These are phyloP conservation scores for Auriculariales sp. DNA, from an alignment of 768 basidiomycete genomes.

Conservation along the genomic window DNA sequence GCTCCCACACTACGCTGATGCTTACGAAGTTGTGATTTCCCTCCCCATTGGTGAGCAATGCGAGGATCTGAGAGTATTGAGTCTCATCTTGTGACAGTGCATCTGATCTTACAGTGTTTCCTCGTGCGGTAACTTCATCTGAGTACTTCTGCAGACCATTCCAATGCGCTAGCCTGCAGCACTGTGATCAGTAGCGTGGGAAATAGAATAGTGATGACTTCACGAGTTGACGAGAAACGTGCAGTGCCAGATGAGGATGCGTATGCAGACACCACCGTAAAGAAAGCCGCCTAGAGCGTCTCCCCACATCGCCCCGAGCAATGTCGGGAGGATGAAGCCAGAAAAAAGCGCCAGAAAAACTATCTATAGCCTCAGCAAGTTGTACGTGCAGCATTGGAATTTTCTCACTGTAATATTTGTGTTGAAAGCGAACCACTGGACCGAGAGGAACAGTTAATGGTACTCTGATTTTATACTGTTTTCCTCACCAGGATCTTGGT, in stretches of 20 bases:
- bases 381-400: background rate
- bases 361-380: slow-evolving; percentile 10
- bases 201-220: background rate
- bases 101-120: slow-evolving; percentile 40
- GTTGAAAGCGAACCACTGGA: slow-evolving; percentile 55
- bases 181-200: background rate
- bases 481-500: slow-evolving; percentile 45
- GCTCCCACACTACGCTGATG: too few relatives aligned
- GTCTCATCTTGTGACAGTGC: too few relatives aligned
- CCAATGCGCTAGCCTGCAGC: slow-evolving; percentile 57
- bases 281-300: slow-evolving; percentile 52
- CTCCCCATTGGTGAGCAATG: slow-evolving; percentile 59
- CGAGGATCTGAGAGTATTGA: slow-evolving; percentile 32
- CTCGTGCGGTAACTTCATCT: slow-evolving; percentile 64
- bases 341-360: slow-evolving; percentile 46
- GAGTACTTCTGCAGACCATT: slow-evolving; percentile 72
- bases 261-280: slow-evolving; percentile 41
- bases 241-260: slow-evolving; percentile 43
- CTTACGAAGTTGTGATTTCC: slow-evolving; percentile 67
- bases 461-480: background rate
- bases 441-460: background rate
- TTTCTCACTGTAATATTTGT: slow-evolving; percentile 45
- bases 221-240: slow-evolving; percentile 62
- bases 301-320: slow-evolving; percentile 40
- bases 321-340: slow-evolving; percentile 42